Percentiles rank a stretch among this genome's conserved stretches.
phyloP scores from a whole-genome alignment of 495 filamentous ascomycete species.

The Annulohypoxylon nitens region DNA sequence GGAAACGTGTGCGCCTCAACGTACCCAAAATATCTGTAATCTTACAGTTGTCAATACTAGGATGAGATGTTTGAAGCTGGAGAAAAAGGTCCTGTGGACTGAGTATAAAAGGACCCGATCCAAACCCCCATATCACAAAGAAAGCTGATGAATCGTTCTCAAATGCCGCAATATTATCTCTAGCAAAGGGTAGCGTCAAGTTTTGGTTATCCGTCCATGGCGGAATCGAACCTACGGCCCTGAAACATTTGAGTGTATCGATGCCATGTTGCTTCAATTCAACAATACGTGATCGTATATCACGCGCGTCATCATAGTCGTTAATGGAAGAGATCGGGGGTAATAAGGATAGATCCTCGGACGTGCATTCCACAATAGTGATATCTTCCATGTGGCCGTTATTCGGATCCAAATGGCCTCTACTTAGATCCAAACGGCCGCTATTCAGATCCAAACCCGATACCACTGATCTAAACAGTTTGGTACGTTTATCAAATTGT shows the following conservation, averaged over 20 bases:
- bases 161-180: too few species aligned
- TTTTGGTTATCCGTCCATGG: neutral
- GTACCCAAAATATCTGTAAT: neutral
- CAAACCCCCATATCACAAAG: conserved; percentile 1
- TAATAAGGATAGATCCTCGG: too few species aligned
- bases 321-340: too few species aligned
- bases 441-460: neutral
- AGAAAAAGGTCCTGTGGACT: neutral
- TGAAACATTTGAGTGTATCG: neutral
- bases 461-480: neutral
- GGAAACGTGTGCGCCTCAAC: neutral
- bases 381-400: neutral
- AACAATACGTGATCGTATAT: neutral
- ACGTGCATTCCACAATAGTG: neutral
- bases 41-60: neutral
- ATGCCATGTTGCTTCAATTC: neutral
- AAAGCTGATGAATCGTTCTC: conserved; percentile 6
- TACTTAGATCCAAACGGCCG: too few species aligned
- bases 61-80: neutral
- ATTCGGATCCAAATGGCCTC: neutral
- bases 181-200: too few species aligned
- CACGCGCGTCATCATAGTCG: too few species aligned
- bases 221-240: neutral
- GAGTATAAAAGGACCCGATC: neutral
- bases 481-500: neutral